Base-by-base conservation (phyloP, 371 early-diverging fungal genomes). In the Thermomucor indicae-seudaticae region DNA sequence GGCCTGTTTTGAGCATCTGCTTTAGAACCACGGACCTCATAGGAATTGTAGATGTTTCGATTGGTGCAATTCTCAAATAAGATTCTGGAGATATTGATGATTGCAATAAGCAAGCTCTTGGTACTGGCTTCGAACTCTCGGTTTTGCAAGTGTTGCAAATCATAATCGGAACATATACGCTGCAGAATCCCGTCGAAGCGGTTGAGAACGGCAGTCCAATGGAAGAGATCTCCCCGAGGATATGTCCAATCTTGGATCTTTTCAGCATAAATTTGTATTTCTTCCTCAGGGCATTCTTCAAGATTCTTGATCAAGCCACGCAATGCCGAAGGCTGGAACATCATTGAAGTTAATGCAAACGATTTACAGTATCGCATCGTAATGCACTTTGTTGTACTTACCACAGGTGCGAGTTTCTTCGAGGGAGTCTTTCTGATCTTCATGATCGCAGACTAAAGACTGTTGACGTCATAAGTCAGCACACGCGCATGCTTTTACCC, bases 31-130 rank as follows among this genome's bases (percentile, higher is more conserved):
- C 59, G 53, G 72, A 92, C 95, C 78, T 96, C 97, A 39, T 88
- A 90, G 7, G 95, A 95, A 41, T 83, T 88, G 62, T 95, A 98
- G 23, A 97, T 76, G 55, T 89, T 91, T 49, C 97, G 79, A 62
- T 95, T 97, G 28, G 96, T 91, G 62, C 95, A 94, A 59, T 90
- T 91, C 60, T 98, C 97, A 70, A 94, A 87, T 42, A 98, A 66
- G 10, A 81, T 67, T 24, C 83, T 73, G 17, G 94, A 86, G 37
- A 96, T 83, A 25, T 75, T 60, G 49, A 95, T 63, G 24, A 96
- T 81, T 8, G 86, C 78, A 11, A 92, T 53, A 28, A 95, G 51
- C 23, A 87, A 53, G n/a, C 53, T 39, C 50, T 82, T 81, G 22
- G 79, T 81, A 17, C 54, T 55, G 11, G 55, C 27, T 12, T 79